Evolutionary conservation across 768 basidiomycete genomes (phyloP).

Genomic region (Strobilomyces dryophilus): DNA sequence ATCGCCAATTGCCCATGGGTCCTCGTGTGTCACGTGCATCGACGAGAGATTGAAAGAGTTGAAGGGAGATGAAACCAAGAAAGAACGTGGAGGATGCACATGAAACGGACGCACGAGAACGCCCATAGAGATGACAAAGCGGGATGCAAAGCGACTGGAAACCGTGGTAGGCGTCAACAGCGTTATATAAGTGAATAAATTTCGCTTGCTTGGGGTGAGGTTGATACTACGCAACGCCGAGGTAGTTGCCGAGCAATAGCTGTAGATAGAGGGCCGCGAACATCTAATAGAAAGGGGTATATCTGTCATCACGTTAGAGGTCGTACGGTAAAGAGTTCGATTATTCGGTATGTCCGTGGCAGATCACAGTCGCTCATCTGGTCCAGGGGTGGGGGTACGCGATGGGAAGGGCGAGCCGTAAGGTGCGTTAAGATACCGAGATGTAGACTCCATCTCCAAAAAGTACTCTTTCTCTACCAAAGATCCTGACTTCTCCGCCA

Average conservation of each 20-base stretch:
- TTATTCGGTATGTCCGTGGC: slow-evolving; percentile 12
- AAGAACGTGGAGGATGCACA: slow-evolving; percentile 19
- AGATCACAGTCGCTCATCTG: slow-evolving; percentile 30
- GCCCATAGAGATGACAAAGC: slow-evolving; percentile 11
- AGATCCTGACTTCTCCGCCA: slow-evolving; percentile 29
- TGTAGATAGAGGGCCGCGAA: slow-evolving; percentile 29
- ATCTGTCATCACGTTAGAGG: slow-evolving; percentile 33
- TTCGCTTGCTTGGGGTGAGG: slow-evolving; percentile 26
- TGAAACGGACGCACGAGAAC: slow-evolving; percentile 19
- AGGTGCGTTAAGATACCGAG: slow-evolving; percentile 45
- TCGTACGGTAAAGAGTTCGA: slow-evolving; percentile 30
- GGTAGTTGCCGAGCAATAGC: slow-evolving; percentile 30
- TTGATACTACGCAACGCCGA: slow-evolving; percentile 21
- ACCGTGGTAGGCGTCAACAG: slow-evolving; percentile 26
- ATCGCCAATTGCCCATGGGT: slow-evolving; percentile 13
- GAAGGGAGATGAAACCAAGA: slow-evolving; percentile 22
- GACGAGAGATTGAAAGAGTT: slow-evolving; percentile 7
- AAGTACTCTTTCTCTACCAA: slow-evolving; percentile 33
- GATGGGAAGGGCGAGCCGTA: slow-evolving; percentile 49
- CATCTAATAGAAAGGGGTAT: slow-evolving; percentile 31
- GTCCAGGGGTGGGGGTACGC: slow-evolving; percentile 43
- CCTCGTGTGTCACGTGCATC: slow-evolving; percentile 20
- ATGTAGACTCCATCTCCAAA: slow-evolving; percentile 38
- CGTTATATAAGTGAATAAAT: slow-evolving; percentile 35
- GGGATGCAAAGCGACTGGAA: slow-evolving; percentile 24